These are phyloP conservation scores for Xylariales sp. DNA, from an alignment of 2,329 filamentous ascomycete species.

Conservation along the genomic window DNA sequence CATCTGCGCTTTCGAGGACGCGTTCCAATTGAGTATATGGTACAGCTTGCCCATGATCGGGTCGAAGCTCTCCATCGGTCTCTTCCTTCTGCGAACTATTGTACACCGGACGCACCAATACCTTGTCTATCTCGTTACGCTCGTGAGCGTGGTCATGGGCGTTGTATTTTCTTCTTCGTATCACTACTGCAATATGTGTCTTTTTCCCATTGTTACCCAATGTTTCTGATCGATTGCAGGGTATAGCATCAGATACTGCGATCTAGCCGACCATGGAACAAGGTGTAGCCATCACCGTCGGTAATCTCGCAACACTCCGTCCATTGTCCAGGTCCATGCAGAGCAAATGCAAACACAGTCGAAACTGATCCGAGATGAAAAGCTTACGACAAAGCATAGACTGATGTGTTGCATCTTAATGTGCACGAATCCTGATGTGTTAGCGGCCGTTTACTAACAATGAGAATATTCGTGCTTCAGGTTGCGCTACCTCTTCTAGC, in stretches of 20 bases:
- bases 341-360: no score
- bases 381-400: no score
- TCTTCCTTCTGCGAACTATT: background rate
- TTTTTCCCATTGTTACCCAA: background rate
- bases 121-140: background rate
- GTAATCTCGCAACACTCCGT: conserved; percentile 40
- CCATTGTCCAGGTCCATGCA: conserved; percentile 29
- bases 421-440: no score
- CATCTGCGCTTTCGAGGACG: no score
- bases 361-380: no score
- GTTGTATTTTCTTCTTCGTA: background rate
- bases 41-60: background rate
- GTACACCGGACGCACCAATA: background rate
- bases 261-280: background rate
- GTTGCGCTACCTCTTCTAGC: no score
- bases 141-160: background rate
- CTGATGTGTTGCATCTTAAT: no score
- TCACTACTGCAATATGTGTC: background rate
- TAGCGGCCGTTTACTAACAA: no score
- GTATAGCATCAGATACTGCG: background rate
- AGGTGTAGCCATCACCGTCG: conserved; percentile 40
- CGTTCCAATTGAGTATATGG: no score
- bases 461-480: no score
- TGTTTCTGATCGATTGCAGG: no score
- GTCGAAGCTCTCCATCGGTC: background rate